Evolutionary conservation across 306 rosid species (phyloP), one percentile per base, ranked within the genome.

Genomic region (Oxytropis ochrocephala): DNA sequence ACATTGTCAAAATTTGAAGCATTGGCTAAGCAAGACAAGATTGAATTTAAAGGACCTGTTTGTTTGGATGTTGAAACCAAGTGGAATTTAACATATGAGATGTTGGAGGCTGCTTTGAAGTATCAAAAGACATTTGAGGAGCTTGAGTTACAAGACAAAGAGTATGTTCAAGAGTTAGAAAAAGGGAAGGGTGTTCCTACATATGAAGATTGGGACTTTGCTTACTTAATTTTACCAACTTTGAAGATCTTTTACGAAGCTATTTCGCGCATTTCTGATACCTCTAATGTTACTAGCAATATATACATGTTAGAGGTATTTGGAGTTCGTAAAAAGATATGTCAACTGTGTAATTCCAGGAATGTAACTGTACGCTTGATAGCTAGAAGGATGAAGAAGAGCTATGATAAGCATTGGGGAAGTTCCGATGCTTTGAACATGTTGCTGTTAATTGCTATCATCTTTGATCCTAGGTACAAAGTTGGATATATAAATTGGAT

Each of bases 231-330:
- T 11, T 36, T 64, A n/a, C 56, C 70, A 4, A 46, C 27, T 46
- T 29, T 64, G 30, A 64, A 44, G 18, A 46, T 64, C 16, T 65
- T 65, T 65, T 44, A 65, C 17, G 70, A 65, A 10, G 44, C 43
- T 4, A 65, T 9, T 2, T 52, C 16, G 7, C 56, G 38, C 6
- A 64, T 64, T 7, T 64, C 43, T 13, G 4, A 38, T 29, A 29
- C 70, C 44, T 46, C 70, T 13, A 12, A 12, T 64, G 56, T 64
- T 7, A 46, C 70, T 1, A 13, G 55, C 21, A 46, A 64, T 46
- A 5, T 47, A 21, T 46, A 64, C 30, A 64, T 64, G 70, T 27
- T 46, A 29, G 70, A 64, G 56, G 70, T 64, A 4, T 52, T 64
- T 29, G 56, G 43, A 13, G 44, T 64, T 27, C 29, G 70, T 29